A percentile compares a stretch with the other conserved stretches of the same genome.
Conservation (phyloP, 495 filamentous ascomycete genomes). For the Lasiosphaeria miniovina region DNA sequence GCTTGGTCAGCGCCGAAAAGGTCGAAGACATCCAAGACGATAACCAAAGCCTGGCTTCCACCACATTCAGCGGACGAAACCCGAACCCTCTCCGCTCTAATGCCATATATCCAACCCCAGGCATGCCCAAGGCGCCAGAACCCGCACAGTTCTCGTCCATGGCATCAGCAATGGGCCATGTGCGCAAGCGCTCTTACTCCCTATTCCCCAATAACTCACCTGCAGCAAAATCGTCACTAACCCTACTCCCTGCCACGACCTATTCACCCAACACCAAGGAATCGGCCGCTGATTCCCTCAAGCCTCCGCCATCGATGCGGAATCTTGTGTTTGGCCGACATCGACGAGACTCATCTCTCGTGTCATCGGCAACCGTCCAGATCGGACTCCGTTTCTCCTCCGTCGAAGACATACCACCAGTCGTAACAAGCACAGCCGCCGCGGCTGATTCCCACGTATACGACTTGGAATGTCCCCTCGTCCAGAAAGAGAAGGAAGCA, state of each 20-base stretch:
- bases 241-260: slow-evolving; percentile 40
- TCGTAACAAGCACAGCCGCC: slow-evolving; percentile 19
- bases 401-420: slow-evolving; percentile 39
- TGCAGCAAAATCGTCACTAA: slow-evolving; percentile 30
- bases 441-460: slow-evolving; percentile 29
- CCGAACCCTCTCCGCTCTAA: slow-evolving; percentile 35
- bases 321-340: slow-evolving; percentile 32
- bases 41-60: slow-evolving; percentile 13
- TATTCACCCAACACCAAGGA: slow-evolving; percentile 36
- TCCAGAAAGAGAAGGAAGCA: slow-evolving; percentile 17
- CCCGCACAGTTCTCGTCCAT: slow-evolving; percentile 27
- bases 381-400: slow-evolving; percentile 49
- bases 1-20: slow-evolving; percentile 28
- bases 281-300: slow-evolving; percentile 25
- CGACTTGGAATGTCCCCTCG: slow-evolving; percentile 31
- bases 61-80: slow-evolving; percentile 17
- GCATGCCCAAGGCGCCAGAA: slow-evolving; percentile 30
- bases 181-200: slow-evolving; percentile 41
- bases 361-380: slow-evolving; percentile 47
- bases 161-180: slow-evolving; percentile 20
- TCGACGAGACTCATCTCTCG: slow-evolving; percentile 43
- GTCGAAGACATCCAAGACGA: slow-evolving; percentile 23
- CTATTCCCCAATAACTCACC: slow-evolving; percentile 36
- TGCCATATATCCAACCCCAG: slow-evolving; percentile 24
- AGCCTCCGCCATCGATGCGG: slow-evolving; percentile 42